Evolutionary conservation across 1,139 yeast genomes (phyloP).

Genomic region (Geotrichum australiense): DNA sequence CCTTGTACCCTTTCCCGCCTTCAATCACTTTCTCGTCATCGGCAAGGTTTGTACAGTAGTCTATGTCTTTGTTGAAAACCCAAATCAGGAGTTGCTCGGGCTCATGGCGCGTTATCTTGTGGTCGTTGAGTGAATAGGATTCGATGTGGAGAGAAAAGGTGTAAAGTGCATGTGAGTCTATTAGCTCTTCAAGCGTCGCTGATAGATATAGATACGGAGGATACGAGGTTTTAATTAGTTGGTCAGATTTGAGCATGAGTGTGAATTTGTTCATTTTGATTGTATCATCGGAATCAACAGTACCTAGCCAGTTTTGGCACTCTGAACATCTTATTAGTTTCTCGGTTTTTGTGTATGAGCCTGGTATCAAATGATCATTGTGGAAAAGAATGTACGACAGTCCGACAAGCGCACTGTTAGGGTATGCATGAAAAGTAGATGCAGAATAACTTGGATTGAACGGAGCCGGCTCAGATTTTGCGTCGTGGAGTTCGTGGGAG

Average conservation of each 20-base stretch:
- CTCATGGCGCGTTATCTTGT: neutral
- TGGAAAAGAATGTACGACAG: conserved; percentile 48
- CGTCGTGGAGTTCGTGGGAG: neutral
- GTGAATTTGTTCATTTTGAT: conserved; percentile 58
- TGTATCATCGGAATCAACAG: conserved; percentile 28
- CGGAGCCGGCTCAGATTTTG: conserved; percentile 12
- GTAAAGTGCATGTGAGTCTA: conserved; percentile 35
- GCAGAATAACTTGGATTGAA: conserved; percentile 26
- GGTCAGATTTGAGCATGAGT: conserved; percentile 30
- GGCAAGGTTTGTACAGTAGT: conserved; percentile 24
- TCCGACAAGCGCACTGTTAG: conserved; percentile 47
- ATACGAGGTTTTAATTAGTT: conserved; percentile 4
- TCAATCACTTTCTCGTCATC: conserved; percentile 22
- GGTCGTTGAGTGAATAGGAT: conserved; percentile 5
- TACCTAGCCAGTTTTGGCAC: conserved; percentile 38
- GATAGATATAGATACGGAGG: conserved; percentile 25
- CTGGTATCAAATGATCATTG: conserved; percentile 13
- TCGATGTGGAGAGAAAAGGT: conserved; percentile 27
- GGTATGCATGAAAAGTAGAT: conserved; percentile 42
- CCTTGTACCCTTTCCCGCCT: conserved; percentile 38
- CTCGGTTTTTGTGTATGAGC: neutral
- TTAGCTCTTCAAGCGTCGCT: conserved; percentile 25
- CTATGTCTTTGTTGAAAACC: conserved; percentile 51
- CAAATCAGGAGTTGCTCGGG: conserved; percentile 38
- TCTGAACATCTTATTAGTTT: conserved; percentile 10